phyloP scores from a whole-genome alignment of 2,329 filamentous ascomycete genomes.

The Elsinoe ampelina region DNA sequence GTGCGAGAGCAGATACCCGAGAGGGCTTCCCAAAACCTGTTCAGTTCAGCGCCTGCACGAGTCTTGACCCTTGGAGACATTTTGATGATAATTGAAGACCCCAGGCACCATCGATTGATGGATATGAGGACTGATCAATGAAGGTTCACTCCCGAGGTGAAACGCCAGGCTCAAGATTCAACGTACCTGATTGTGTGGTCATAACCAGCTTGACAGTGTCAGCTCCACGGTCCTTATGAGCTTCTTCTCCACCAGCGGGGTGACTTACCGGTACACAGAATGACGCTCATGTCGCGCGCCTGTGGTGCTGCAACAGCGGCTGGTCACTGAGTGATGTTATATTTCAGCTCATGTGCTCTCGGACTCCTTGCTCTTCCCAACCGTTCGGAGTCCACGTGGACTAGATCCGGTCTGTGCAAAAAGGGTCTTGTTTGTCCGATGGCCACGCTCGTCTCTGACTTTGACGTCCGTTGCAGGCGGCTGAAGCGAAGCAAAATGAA shows the following conservation, averaged over 20 bases:
- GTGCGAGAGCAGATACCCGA: conserved; percentile 97
- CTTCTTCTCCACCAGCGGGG: conserved; percentile 15
- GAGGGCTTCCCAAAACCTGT: conserved; percentile 93
- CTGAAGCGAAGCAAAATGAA: not conserved
- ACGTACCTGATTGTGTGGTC: conserved; percentile 65
- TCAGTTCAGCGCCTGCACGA: not conserved
- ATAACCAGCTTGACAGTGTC: conserved; percentile 50
- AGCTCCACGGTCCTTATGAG: conserved; percentile 16
- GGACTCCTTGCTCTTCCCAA: not conserved
- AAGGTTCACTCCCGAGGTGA: not conserved
- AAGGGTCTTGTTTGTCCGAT: not conserved
- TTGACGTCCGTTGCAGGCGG: not conserved
- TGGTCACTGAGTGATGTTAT: not conserved
- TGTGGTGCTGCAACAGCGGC: not conserved
- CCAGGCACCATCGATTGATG: conserved; percentile 4
- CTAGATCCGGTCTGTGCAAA: not conserved
- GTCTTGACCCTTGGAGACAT: not conserved
- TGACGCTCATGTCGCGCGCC: conserved; percentile 48
- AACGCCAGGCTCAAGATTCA: not conserved
- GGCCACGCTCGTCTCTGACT: not conserved
- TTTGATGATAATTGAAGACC: conserved; percentile 6
- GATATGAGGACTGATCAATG: not conserved
- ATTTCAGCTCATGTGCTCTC: not conserved
- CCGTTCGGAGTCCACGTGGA: not conserved
- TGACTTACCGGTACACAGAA: conserved; percentile 54